Evolutionary conservation across 2,329 filamentous ascomycete genomes (phyloP).

Genomic region (Lachnellula willkommii): DNA sequence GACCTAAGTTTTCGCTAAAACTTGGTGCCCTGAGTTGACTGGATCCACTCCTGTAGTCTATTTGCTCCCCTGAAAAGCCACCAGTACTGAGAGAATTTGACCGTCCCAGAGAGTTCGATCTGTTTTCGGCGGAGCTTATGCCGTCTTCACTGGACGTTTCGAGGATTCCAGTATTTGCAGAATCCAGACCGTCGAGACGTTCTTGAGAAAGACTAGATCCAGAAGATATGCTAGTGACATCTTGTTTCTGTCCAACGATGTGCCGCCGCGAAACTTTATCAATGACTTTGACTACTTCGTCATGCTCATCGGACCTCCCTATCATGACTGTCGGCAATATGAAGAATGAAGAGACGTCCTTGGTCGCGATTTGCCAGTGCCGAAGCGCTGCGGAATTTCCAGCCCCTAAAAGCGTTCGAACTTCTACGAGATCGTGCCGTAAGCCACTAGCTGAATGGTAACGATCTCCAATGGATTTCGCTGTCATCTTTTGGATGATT

Average conservation of each 20-base stretch:
- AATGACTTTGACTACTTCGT: slow-evolving; percentile 67
- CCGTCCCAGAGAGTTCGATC: slow-evolving; percentile 23
- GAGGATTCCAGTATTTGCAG: slow-evolving; percentile 38
- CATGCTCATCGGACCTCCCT: slow-evolving; percentile 67
- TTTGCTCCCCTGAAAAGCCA: slow-evolving; percentile 9
- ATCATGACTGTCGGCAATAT: slow-evolving; percentile 77
- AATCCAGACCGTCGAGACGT: slow-evolving; percentile 19
- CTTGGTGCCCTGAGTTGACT: not conserved
- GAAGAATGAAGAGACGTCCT: slow-evolving; percentile 89
- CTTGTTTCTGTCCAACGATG: slow-evolving; percentile 39
- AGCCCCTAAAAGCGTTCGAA: slow-evolving; percentile 68
- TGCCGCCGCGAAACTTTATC: slow-evolving; percentile 69
- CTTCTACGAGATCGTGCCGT: slow-evolving; percentile 70
- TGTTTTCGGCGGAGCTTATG: slow-evolving; percentile 51
- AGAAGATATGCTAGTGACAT: slow-evolving; percentile 46
- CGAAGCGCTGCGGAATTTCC: slow-evolving; percentile 68
- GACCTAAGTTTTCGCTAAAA: not conserved
- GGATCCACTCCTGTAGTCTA: slow-evolving; percentile 7
- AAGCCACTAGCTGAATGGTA: slow-evolving; percentile 87
- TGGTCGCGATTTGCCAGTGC: slow-evolving; percentile 71
- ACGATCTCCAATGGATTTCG: slow-evolving; percentile 79
- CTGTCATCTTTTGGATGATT: slow-evolving; percentile 88
- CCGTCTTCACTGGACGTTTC: slow-evolving; percentile 46
- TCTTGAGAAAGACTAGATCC: slow-evolving; percentile 47
- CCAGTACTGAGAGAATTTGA: slow-evolving; percentile 16